Evolutionary conservation across 1,139 yeast genomes (phyloP), one percentile per base, ranked within the genome.

Genomic region (Candida tropicalis): DNA sequence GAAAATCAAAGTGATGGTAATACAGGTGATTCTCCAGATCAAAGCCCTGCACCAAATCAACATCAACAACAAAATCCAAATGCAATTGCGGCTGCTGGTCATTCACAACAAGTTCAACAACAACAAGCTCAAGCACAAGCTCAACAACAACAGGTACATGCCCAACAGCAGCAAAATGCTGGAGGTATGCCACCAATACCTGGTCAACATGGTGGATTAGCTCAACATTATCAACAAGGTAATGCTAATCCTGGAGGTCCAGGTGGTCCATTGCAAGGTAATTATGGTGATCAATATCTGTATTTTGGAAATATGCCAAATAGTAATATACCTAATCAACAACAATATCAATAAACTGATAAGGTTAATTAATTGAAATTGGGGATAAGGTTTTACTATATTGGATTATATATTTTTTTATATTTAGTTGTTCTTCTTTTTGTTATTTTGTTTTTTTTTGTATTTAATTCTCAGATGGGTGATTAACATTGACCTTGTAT

Each of bases 1-100:
- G 79, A 79, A 33, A 88, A 81, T 36, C 86, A 81, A 47, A 82
- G 82, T 40, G 88, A 82, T 40, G 68, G 65, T 5, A 67, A 63
- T 54, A 65, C 73, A 38, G 71, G 65, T 36, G 73, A 66, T 41
- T 66, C 65, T 51, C 76, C 70, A 35, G 78, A 61, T 50, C 73
- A 62, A 53, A 62, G 72, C 45, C 74, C 76, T 11, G 63, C 58
- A 42, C 56, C 40, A 48, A 41, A 31, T 45, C 49, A 26, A 59
- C 74, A 46, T 59, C 58, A 42, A 62, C 72, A 51, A 36, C 59
- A 51, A 34, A 58, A 55, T 31, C 67, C 60, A 37, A 55, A 53
- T 31, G 43, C 40, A 70, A 63, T 39, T 62, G 59, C 56, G 31
- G 63, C 48, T 18, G 46, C 47, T 6, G 42, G 41, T 27, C 47